Evolutionary conservation across 2,329 filamentous ascomycete genomes (phyloP), one percentile per base, ranked within the genome.

Genomic region (Geosmithia putterillii): DNA sequence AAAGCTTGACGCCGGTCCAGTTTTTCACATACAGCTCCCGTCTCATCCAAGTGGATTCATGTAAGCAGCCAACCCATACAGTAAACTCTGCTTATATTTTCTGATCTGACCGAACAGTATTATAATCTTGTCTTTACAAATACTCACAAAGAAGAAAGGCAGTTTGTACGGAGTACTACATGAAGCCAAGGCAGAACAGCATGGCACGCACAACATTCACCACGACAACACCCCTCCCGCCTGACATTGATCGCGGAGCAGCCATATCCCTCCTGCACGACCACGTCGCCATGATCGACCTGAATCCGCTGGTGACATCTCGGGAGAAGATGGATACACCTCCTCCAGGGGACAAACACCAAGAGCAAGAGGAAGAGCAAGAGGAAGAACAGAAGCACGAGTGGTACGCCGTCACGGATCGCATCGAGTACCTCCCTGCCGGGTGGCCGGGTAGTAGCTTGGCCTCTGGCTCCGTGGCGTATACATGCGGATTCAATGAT

Each of bases 401-500:
- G 17, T 95, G 88, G 88, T 94, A 89, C 63, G 74, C 76, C 41
- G 65, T 89, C 52, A 86, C 81, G 42, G 86, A 94, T 64, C 77
- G 76, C 54, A 81, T 94, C 52, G 70, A 76, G 42, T 88, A 87
- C 55, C 65, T 90, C 1, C 85, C 85, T 0, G 82, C 81, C 17
- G 75, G 85, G 0, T 32, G 28, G 28, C 28, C 28, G 15, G 28
- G 6, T 81, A 81, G 18, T 75, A n/a, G 74, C 10, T 53, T 81
- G 4, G 69, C 74, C 38, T 73, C 73, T 15, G 76, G 82, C 46
- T 79, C 83, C 53, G 73, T 94, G 45, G 78, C 72, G 23, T 94
- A 94, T 66, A 85, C 82, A 37, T 84, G 77, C 44, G 86, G 83
- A 53, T 94, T 94, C 58, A 76, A 86, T 60, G 76, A 94, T 54